Percentiles rank a stretch among this genome's conserved stretches.
Conservation (phyloP, 2,329 filamentous ascomycete genomes). For the Cylindrodendrum hubeiense region DNA sequence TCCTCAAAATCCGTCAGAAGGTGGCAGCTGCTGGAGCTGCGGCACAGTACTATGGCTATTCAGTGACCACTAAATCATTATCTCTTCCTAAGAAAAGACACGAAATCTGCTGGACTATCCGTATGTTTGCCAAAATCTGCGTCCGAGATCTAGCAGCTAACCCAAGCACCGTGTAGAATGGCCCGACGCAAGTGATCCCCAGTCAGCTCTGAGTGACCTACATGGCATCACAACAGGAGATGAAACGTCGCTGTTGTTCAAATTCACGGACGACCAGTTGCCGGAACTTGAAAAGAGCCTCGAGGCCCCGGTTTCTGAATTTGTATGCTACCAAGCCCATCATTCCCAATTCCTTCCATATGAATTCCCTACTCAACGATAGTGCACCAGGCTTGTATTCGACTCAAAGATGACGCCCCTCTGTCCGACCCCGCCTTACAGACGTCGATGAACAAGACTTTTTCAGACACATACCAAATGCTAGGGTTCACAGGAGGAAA, state of each 20-base stretch:
- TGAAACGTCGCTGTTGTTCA: slow-evolving; percentile 8
- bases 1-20: slow-evolving; percentile 25
- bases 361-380: neutral
- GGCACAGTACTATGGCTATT: slow-evolving; percentile 35
- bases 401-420: slow-evolving; percentile 25
- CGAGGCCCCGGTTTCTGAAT: slow-evolving; percentile 35
- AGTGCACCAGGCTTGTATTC: slow-evolving; percentile 17
- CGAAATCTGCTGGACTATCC: slow-evolving; percentile 36
- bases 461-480: slow-evolving; percentile 34
- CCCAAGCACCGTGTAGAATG: slow-evolving; percentile 15
- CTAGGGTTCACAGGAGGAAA: slow-evolving; percentile 35
- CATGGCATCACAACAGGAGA: neutral
- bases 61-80: neutral
- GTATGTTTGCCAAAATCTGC: slow-evolving; percentile 9
- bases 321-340: slow-evolving; percentile 20
- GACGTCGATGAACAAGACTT: slow-evolving; percentile 36
- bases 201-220: neutral
- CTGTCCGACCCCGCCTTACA: slow-evolving; percentile 19
- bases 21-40: slow-evolving; percentile 26
- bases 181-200: slow-evolving; percentile 9
- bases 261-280: slow-evolving; percentile 4
- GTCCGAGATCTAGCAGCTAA: too few species aligned
- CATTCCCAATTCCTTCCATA: neutral
- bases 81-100: slow-evolving; percentile 28
- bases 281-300: slow-evolving; percentile 22